Conservation (phyloP, 345 rosid species). For the Melaleuca quinquenervia region DNA sequence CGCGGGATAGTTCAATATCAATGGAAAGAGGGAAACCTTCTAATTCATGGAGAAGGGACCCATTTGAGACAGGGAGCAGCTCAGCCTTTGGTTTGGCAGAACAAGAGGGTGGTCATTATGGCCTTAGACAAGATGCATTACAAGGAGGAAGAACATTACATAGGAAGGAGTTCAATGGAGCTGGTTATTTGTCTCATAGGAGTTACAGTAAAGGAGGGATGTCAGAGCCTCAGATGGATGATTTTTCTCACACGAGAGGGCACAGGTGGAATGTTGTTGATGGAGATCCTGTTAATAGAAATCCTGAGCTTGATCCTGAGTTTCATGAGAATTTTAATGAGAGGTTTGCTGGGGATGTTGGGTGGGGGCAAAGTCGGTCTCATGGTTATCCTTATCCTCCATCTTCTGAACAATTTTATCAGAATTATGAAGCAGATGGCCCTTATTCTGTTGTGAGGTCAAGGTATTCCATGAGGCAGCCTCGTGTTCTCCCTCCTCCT, state of each 20-base stretch:
- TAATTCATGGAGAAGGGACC: constrained; percentile 72
- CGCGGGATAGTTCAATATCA: constrained; percentile 47
- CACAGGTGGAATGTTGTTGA: constrained; percentile 71
- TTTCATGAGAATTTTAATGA: constrained; percentile 55
- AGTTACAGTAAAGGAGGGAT: constrained; percentile 42
- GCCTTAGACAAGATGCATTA: constrained; percentile 42
- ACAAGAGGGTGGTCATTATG: constrained; percentile 37
- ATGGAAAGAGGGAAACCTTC: constrained; percentile 45
- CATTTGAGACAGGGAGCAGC: constrained; percentile 47
- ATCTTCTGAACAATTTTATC: constrained; percentile 47
- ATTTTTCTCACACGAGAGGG: constrained; percentile 25
- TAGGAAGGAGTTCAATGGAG: constrained; percentile 56
- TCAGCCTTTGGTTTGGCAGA: constrained; percentile 33
- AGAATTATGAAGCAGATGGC: constrained; percentile 55
- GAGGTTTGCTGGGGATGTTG: constrained; percentile 54
- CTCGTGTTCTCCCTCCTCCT: constrained; percentile 90
- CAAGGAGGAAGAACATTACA: constrained; percentile 32
- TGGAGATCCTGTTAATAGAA: constrained; percentile 53
- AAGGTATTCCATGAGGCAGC: constrained; percentile 76
- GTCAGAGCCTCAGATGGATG: constrained; percentile 47
- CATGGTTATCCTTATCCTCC: constrained; percentile 41
- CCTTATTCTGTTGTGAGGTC: constrained; percentile 69
- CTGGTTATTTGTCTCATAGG: constrained; percentile 37
- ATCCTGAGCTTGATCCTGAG: constrained; percentile 52
- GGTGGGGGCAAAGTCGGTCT: constrained; percentile 54